Evolutionary conservation across 2,329 filamentous ascomycete species (phyloP), one percentile per base, ranked within the genome.

Genomic region (Aureobasidium musti): DNA sequence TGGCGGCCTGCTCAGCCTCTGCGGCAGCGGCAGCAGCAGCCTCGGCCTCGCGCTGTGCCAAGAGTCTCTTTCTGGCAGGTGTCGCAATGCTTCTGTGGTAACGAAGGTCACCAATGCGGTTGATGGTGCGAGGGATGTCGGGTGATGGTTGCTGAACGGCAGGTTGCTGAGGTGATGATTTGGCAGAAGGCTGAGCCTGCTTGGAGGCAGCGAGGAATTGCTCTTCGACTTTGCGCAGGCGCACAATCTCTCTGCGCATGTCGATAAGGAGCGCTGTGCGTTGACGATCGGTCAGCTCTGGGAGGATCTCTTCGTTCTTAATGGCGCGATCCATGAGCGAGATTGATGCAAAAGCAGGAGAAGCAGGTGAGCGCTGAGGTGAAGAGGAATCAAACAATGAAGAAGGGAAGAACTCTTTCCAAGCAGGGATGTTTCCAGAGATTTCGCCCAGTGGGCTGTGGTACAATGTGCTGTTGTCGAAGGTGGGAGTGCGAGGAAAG

Each of bases 221-320:
- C 23, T 41, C 23, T 37, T 64, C 61, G 37, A 64, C 26, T 37
- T 54, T 54, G 49, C 61, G 61, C 30, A 65, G 41, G 19, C 63
- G 63, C 50, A 49, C 13, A 23, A 65, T 57, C 30, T 65, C 63
- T 43, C 28, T 57, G 50, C 63, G 50, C 63, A 65, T 56, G 35
- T 64, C 49, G 35, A 39, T 13, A 23, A 64, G 49, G 61, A 64
- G 49, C 59, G 59, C 59, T 63, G 45, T 50, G 7, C 14, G 33
- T 63, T 63, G 59, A 39, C 8, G 23, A 52, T 39, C 30, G 59
- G 59, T 63, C 35, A 63, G 59, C 59, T 41, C 45, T 23, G 37
- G 33, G 19, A 39, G 39, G 43, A 63, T 21, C 3, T 21, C 33
- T 35, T 37, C 45, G 17, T 35, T 52, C n/a, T 41, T 19, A 13